phyloP scores from a whole-genome alignment of 2,329 filamentous ascomycete genomes.

The Fusarium penzigii region DNA sequence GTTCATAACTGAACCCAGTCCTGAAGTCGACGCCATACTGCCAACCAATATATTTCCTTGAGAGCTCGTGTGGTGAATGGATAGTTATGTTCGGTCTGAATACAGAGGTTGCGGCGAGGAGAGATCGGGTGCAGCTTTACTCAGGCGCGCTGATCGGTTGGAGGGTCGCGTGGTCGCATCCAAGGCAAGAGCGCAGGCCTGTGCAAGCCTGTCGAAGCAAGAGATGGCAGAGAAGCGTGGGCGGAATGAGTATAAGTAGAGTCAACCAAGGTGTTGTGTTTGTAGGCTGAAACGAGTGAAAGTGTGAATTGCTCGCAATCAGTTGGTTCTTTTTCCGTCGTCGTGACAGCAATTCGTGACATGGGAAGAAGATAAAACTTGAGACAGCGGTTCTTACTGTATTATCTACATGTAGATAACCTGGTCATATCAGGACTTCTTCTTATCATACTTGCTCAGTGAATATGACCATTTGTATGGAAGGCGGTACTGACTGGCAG shows the following conservation, averaged over 20 bases:
- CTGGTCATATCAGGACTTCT: constrained; percentile 8
- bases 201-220: constrained; percentile 14
- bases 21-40: constrained; percentile 25
- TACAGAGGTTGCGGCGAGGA: too few relatives aligned
- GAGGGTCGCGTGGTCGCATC: constrained; percentile 29
- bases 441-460: constrained; percentile 28
- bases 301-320: not conserved
- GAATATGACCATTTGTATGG: constrained; percentile 11
- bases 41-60: constrained; percentile 1
- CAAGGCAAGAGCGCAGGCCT: constrained; percentile 27
- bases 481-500: constrained; percentile 28
- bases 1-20: constrained; percentile 21
- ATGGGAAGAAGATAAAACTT: not conserved
- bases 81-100: too few relatives aligned
- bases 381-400: not conserved
- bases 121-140: constrained; percentile 9
- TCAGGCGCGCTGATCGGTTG: constrained; percentile 13
- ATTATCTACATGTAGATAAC: not conserved
- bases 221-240: constrained; percentile 8
- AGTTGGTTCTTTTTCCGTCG: not conserved
- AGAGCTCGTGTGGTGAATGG: constrained; percentile 5
- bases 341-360: not conserved
- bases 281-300: not conserved
- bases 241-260: not conserved
- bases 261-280: not conserved